A percentile compares a stretch with the other conserved stretches of the same genome.
phyloP scores from a whole-genome alignment of 768 basidiomycete species.

The Podaxis rugospora region DNA sequence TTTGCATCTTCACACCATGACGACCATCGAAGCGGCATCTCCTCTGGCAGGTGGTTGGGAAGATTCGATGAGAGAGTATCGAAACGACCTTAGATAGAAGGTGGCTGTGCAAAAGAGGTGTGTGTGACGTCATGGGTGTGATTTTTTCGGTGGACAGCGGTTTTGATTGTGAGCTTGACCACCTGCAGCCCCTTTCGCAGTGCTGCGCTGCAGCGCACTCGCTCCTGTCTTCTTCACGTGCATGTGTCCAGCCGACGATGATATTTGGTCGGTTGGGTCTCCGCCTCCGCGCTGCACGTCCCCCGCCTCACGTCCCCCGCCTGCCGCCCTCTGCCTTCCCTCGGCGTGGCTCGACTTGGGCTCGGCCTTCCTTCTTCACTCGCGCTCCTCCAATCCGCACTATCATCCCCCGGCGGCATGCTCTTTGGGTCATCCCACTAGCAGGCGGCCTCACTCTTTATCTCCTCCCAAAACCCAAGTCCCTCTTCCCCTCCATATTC shows the following conservation, averaged over 20 bases:
- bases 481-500: constrained; percentile 40
- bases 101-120: neutral
- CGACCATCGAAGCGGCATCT: neutral
- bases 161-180: neutral
- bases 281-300: neutral
- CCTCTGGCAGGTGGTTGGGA: neutral
- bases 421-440: constrained; percentile 54
- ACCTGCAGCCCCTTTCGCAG: neutral
- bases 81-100: neutral
- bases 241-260: neutral
- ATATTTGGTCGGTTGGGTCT: neutral
- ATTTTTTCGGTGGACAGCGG: neutral
- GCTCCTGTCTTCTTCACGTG: neutral
- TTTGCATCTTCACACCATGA: neutral
- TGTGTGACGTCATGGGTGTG: constrained; percentile 11
- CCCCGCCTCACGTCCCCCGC: neutral
- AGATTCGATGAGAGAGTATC: neutral
- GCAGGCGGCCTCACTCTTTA: constrained; percentile 52
- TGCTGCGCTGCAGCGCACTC: neutral
- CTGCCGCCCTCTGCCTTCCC: constrained; percentile 4
- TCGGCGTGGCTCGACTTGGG: constrained; percentile 15
- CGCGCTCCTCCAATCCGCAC: constrained; percentile 23
- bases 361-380: constrained; percentile 30
- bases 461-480: constrained; percentile 37
- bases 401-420: constrained; percentile 24